Evolutionary conservation across 768 basidiomycete species (phyloP).

Genomic region (Gelatoporia subvermispora): DNA sequence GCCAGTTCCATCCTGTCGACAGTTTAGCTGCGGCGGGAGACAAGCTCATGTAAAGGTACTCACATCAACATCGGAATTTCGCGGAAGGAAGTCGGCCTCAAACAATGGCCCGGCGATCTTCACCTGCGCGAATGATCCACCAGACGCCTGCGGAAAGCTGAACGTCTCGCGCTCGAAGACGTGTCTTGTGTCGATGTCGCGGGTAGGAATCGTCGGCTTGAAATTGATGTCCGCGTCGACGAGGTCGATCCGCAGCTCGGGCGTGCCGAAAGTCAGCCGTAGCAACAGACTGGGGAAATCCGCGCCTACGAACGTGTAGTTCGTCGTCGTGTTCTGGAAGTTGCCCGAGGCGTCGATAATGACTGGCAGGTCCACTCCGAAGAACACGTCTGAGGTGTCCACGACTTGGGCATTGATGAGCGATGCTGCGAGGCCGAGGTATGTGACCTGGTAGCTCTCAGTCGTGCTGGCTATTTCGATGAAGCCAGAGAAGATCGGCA

Average conservation of each 20-base stretch:
- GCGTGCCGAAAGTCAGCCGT: slow-evolving; percentile 47
- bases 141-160: slow-evolving; percentile 32
- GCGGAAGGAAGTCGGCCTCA: slow-evolving; percentile 41
- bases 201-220: slow-evolving; percentile 33
- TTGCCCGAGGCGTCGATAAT: slow-evolving; percentile 38
- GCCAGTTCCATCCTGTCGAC: slow-evolving; percentile 23
- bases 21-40: too few relatives aligned
- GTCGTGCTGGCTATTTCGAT: slow-evolving; percentile 33
- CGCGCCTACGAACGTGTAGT: slow-evolving; percentile 41
- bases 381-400: slow-evolving; percentile 44
- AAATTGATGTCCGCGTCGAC: slow-evolving; percentile 39
- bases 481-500: slow-evolving; percentile 60
- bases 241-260: slow-evolving; percentile 42
- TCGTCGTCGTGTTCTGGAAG: slow-evolving; percentile 34
- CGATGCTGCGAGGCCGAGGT: slow-evolving; percentile 39
- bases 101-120: slow-evolving; percentile 42
- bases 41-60: neutral
- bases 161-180: slow-evolving; percentile 25
- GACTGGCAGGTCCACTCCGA: slow-evolving; percentile 40
- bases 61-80: slow-evolving; percentile 35
- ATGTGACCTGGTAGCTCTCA: slow-evolving; percentile 39
- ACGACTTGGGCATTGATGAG: slow-evolving; percentile 46
- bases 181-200: slow-evolving; percentile 6
- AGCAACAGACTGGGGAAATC: slow-evolving; percentile 36
- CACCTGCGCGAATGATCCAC: slow-evolving; percentile 33